Base-by-base conservation (phyloP, 352 stramenopile species). In the Phytophthora parvispora region DNA sequence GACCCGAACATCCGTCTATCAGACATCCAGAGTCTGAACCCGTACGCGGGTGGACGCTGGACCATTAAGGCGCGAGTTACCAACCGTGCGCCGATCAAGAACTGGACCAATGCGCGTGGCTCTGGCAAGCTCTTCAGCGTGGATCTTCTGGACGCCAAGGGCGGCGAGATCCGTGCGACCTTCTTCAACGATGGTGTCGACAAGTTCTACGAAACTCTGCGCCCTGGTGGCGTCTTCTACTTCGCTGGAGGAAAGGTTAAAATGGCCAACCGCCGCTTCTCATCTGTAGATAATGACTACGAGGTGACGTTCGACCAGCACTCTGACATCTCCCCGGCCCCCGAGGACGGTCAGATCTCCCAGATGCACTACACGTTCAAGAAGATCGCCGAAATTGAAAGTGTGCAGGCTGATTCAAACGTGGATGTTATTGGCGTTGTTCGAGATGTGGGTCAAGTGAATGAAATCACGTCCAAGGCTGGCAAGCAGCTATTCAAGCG, bases 131-230 rank as follows among this genome's bases (percentile, higher is more conserved):
- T 99, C 1, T 99, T 99, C 72, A 98, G 86, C 58, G 83, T 99
- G 32, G 97, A 99, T 64, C 78, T 99, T 29, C 78, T 99, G 31
- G 98, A 99, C 75, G 78, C 86, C 22, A 93, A 93, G 31, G 97
- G 96, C 28, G 94, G 92, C 20, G 98, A 99, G 80, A 99, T 99
- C 60, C 93, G 97, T 48, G 97, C 86, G 50, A 99, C 98, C 22
- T 98, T 99, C 72, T 99, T 99, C 80, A 99, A 99, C 67, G 98
- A 99, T 54, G 96, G 92, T 1, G 97, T 99, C 16, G 97, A 99
- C 69, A 99, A 98, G 72, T 99, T 99, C 66, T 98, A 98, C 81
- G 82, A 95, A 42, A 66, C 97, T 15, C 77, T 99, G 34, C 80
- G 83, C 57, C 85, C 88, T 7, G 89, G 93, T 16, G 75, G 77